Percentiles rank a stretch among this genome's conserved stretches.
Conservation (phyloP, 352 stramenopile genomes). For the Globisporangium solare region DNA sequence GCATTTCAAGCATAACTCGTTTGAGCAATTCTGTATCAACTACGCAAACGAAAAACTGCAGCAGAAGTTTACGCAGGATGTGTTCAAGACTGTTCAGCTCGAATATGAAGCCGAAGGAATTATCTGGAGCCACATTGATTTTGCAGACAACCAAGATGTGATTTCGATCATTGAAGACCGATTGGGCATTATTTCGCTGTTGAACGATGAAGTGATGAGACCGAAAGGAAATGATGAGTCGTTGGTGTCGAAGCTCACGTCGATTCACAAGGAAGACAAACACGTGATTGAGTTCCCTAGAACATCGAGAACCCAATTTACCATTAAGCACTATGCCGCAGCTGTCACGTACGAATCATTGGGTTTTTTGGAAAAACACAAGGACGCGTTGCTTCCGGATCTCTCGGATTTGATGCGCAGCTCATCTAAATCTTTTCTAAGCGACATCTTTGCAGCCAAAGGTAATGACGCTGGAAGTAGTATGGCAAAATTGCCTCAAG, state of each 20-base stretch:
- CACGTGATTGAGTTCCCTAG: slow-evolving; percentile 78
- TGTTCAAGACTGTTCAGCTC: slow-evolving; percentile 87
- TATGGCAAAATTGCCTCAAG: slow-evolving; percentile 1
- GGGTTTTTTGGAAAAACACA: slow-evolving; percentile 95
- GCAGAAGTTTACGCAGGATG: slow-evolving; percentile 90
- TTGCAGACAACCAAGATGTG: slow-evolving; percentile 87
- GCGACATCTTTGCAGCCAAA: slow-evolving; percentile 46
- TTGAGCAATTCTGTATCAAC: slow-evolving; percentile 94
- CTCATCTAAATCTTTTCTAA: slow-evolving; percentile 60
- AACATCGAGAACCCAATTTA: slow-evolving; percentile 84
- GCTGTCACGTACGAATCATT: slow-evolving; percentile 89
- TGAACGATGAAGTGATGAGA: slow-evolving; percentile 88
- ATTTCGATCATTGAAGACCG: slow-evolving; percentile 83
- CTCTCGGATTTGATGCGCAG: slow-evolving; percentile 81
- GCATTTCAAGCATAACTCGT: slow-evolving; percentile 92
- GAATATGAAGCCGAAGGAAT: slow-evolving; percentile 91
- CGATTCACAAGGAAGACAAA: slow-evolving; percentile 73
- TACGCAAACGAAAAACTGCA: slow-evolving; percentile 92
- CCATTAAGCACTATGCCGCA: slow-evolving; percentile 92
- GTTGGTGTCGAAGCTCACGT: slow-evolving; percentile 71
- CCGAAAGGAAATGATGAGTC: slow-evolving; percentile 84
- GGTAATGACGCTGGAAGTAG: background rate
- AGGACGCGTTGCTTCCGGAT: slow-evolving; percentile 92
- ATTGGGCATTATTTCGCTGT: slow-evolving; percentile 85
- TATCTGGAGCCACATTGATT: slow-evolving; percentile 92